phyloP scores from a whole-genome alignment of 768 basidiomycete species.

The Phlegmacium glaucopus region DNA sequence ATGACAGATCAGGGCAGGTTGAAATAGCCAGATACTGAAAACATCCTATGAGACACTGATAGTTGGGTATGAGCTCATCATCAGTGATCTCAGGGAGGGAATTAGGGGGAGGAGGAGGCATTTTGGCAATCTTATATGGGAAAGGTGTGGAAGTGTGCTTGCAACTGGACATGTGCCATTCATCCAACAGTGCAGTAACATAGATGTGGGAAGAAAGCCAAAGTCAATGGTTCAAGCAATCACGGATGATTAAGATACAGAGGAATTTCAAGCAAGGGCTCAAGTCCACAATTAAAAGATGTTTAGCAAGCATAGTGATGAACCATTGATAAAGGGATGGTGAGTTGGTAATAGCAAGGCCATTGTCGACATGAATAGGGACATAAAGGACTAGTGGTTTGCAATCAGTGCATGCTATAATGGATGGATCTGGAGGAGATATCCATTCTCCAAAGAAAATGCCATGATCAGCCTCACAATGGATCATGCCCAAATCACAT shows the following conservation, averaged over 20 bases:
- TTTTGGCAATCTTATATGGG: slow-evolving; percentile 2
- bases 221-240: slow-evolving; percentile 1
- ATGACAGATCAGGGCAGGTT: slow-evolving; percentile 33
- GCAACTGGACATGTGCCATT: slow-evolving; percentile 10
- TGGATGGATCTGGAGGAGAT: slow-evolving; percentile 12
- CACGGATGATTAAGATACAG: slow-evolving; percentile 6
- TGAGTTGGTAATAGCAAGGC: slow-evolving; percentile 18
- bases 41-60: slow-evolving; percentile 19
- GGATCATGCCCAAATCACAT: neutral
- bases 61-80: slow-evolving; percentile 12
- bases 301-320: no score
- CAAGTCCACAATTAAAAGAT: slow-evolving; percentile 13
- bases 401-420: slow-evolving; percentile 14
- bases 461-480: slow-evolving; percentile 24
- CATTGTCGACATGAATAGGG: slow-evolving; percentile 25
- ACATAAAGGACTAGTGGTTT: slow-evolving; percentile 14
- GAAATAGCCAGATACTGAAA: slow-evolving; percentile 27
- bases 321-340: slow-evolving; percentile 16
- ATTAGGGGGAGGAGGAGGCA: slow-evolving; percentile 1
- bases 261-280: slow-evolving; percentile 8
- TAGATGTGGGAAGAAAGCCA: slow-evolving; percentile 8
- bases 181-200: slow-evolving; percentile 8
- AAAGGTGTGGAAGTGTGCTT: slow-evolving; percentile 2
- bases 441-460: slow-evolving; percentile 17
- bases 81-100: slow-evolving; percentile 14